These are phyloP conservation scores for Fomitopsis betulina DNA, from an alignment of 1,284 basidiomycete genomes.

Conservation along the genomic window DNA sequence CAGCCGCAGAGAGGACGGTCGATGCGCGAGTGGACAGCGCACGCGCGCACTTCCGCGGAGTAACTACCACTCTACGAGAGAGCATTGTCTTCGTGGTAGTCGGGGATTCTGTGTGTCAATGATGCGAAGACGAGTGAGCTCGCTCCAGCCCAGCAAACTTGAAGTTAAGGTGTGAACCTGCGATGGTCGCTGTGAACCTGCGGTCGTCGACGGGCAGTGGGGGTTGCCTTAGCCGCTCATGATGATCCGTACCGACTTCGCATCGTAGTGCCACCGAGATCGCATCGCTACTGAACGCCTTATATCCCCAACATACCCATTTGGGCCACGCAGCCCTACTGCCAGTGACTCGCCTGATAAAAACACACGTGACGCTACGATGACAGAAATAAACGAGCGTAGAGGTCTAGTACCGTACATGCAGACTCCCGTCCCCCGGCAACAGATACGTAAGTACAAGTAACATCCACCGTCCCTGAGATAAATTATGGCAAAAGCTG, in stretches of 20 bases:
- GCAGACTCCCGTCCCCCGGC: neutral
- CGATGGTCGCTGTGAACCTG: neutral
- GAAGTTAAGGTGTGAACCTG: neutral
- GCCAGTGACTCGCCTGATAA: too few species aligned
- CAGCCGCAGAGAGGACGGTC: constrained; percentile 55
- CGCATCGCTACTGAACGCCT: neutral
- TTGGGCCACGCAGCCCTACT: too few species aligned
- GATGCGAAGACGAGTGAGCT: too few species aligned
- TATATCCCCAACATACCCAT: neutral
- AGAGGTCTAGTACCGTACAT: neutral
- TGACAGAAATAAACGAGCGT: neutral
- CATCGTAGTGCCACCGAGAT: neutral
- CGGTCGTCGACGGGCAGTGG: neutral
- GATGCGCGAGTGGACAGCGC: constrained; percentile 61
- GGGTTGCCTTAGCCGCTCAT: neutral
- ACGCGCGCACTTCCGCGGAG: neutral
- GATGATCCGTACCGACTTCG: neutral
- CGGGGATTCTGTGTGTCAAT: too few species aligned
- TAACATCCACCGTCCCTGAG: neutral
- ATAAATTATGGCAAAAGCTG: neutral
- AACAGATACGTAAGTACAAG: neutral
- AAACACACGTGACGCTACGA: too few species aligned
- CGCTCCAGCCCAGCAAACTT: too few species aligned
- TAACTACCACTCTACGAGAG: neutral
- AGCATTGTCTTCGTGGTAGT: neutral